Percentiles rank a stretch among this genome's conserved stretches.
Conservation (phyloP, 2,329 filamentous ascomycete genomes). For the Fusarium sp. region DNA sequence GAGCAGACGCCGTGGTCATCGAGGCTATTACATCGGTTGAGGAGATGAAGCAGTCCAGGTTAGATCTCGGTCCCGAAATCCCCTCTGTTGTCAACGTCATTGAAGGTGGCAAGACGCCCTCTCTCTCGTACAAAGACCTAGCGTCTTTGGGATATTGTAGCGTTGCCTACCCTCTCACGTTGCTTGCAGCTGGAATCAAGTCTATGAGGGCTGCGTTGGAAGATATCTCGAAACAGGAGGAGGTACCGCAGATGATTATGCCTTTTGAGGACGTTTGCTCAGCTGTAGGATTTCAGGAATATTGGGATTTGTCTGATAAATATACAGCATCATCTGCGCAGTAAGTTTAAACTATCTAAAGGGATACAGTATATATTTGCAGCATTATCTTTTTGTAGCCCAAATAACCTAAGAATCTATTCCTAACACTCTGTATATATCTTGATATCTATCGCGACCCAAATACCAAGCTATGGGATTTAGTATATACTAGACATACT, state of each 20-base stretch:
- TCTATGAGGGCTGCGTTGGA: slow-evolving; percentile 52
- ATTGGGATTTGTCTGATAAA: slow-evolving; percentile 39
- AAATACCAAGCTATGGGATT: too few relatives aligned
- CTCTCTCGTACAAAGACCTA: slow-evolving; percentile 49
- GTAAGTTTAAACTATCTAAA: too few relatives aligned
- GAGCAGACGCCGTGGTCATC: slow-evolving; percentile 57
- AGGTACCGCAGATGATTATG: slow-evolving; percentile 56
- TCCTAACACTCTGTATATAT: too few relatives aligned
- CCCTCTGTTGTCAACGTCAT: slow-evolving; percentile 56
- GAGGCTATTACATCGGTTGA: slow-evolving; percentile 57
- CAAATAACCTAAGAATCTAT: too few relatives aligned
- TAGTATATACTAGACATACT: too few relatives aligned
- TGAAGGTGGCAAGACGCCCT: slow-evolving; percentile 51
- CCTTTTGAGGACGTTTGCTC: slow-evolving; percentile 57
- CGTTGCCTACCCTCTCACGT: slow-evolving; percentile 57
- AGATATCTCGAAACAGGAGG: slow-evolving; percentile 55
- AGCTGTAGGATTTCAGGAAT: slow-evolving; percentile 58
- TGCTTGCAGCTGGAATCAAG: slow-evolving; percentile 57
- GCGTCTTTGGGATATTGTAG: slow-evolving; percentile 53
- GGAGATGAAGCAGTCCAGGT: slow-evolving; percentile 54
- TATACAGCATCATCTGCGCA: too few relatives aligned
- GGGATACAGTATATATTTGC: too few relatives aligned
- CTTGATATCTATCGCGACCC: too few relatives aligned
- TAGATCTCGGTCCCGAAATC: slow-evolving; percentile 36
- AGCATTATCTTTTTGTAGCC: too few relatives aligned